Evolutionary conservation across 1,284 basidiomycete species (phyloP).

Genomic region (Phellopilus nigrolimitatus): DNA sequence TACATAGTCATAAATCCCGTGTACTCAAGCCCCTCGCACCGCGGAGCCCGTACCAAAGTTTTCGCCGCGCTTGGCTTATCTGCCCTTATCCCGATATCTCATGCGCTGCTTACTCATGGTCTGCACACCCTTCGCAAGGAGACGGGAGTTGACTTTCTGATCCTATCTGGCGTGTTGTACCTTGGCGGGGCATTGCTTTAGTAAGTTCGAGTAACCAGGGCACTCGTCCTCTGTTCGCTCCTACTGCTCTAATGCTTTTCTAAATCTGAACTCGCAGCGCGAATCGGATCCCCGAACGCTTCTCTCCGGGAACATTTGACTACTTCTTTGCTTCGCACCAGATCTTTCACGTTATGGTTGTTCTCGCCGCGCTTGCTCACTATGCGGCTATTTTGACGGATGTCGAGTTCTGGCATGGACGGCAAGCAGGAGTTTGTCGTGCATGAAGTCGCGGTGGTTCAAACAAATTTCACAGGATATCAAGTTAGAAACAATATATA

Average conservation of each 20-base stretch:
- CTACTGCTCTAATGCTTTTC: slow-evolving; percentile 12
- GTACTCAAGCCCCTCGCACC: slow-evolving; percentile 72
- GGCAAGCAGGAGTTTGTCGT: slow-evolving; percentile 22
- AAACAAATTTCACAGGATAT: background rate
- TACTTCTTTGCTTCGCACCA: slow-evolving; percentile 78
- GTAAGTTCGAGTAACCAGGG: slow-evolving; percentile 43
- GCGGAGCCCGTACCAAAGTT: slow-evolving; percentile 72
- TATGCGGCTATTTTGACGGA: slow-evolving; percentile 57
- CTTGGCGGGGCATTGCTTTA: slow-evolving; percentile 77
- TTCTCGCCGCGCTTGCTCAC: slow-evolving; percentile 74
- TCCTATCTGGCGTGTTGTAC: slow-evolving; percentile 66
- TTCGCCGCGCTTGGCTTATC: slow-evolving; percentile 80
- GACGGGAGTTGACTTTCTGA: slow-evolving; percentile 68
- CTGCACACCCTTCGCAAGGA: slow-evolving; percentile 47
- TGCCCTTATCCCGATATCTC: slow-evolving; percentile 67
- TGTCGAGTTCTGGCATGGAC: slow-evolving; percentile 52
- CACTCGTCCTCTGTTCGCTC: slow-evolving; percentile 9
- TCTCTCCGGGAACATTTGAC: slow-evolving; percentile 78
- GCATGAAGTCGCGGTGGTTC: background rate
- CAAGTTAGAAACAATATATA: background rate
- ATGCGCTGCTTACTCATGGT: slow-evolving; percentile 60
- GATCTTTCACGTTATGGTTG: slow-evolving; percentile 83
- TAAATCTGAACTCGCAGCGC: slow-evolving; percentile 46
- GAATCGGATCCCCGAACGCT: slow-evolving; percentile 76
- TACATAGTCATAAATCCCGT: slow-evolving; percentile 78